Conservation (phyloP, 1,139 yeast genomes). For the Blastobotrys malaysiensis region DNA sequence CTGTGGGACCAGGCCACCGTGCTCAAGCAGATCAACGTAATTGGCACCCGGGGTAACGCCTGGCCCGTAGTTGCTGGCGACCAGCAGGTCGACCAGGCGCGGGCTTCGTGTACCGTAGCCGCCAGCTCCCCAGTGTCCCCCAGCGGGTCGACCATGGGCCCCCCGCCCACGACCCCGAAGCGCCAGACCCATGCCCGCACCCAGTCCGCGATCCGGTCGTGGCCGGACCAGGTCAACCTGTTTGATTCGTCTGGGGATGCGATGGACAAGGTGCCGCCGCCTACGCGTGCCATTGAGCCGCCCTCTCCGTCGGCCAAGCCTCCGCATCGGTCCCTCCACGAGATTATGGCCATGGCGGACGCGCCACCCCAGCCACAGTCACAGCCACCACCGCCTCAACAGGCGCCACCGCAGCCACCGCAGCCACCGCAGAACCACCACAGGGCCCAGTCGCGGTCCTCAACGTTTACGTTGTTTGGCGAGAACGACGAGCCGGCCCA, state of each 20-base stretch:
- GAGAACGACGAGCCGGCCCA: constrained; percentile 7
- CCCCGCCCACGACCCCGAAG: background rate
- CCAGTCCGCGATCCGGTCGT: constrained; percentile 14
- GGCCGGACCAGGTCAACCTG: constrained; percentile 17
- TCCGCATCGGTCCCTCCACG: constrained; percentile 18
- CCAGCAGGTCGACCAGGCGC: constrained; percentile 16
- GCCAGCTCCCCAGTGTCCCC: constrained; percentile 1
- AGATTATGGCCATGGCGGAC: constrained; percentile 13
- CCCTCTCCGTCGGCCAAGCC: constrained; percentile 22
- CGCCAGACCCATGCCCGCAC: constrained; percentile 3
- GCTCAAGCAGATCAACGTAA: constrained; percentile 28
- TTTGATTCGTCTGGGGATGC: constrained; percentile 15
- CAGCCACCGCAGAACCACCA: constrained; percentile 1
- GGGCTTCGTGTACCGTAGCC: constrained; percentile 10
- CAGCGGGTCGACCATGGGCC: background rate
- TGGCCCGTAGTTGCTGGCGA: constrained; percentile 29
- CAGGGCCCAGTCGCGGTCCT: constrained; percentile 10
- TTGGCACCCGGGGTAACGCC: constrained; percentile 28
- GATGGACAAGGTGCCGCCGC: constrained; percentile 18
- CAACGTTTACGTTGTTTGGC: constrained; percentile 13
- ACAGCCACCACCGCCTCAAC: background rate
- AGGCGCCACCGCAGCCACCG: background rate
- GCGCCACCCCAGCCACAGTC: background rate
- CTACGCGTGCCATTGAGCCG: constrained; percentile 20
- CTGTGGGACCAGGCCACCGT: constrained; percentile 32